Evolutionary conservation across 1,284 basidiomycete genomes (phyloP).

Genomic region (Naganishia sp.): DNA sequence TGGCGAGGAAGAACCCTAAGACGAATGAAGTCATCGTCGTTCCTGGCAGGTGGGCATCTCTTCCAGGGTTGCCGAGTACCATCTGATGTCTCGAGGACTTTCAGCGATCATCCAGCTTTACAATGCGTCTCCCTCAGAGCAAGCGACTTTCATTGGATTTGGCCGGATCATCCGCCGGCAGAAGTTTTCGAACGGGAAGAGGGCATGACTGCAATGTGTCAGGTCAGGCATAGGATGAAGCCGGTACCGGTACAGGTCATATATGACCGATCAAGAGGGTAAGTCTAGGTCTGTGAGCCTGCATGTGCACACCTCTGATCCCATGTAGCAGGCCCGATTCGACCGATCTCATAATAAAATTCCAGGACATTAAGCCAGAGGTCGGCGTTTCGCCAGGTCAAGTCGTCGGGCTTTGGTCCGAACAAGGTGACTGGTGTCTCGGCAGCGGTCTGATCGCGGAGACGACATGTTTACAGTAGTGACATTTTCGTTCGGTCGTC

Average conservation of each 20-base stretch:
- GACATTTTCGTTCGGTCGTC: too few species aligned
- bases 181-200: constrained; percentile 52
- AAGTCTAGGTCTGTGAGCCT: constrained; percentile 17
- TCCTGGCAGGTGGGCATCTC: constrained; percentile 64
- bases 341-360: constrained; percentile 28
- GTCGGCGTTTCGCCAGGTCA: constrained; percentile 78
- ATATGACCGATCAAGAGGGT: constrained; percentile 31
- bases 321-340: background rate
- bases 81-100: background rate
- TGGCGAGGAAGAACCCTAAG: constrained; percentile 68
- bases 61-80: too few species aligned
- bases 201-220: constrained; percentile 62
- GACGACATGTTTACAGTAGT: constrained; percentile 38
- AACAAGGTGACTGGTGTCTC: constrained; percentile 68
- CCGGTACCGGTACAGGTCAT: constrained; percentile 54
- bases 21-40: constrained; percentile 73
- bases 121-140: constrained; percentile 59
- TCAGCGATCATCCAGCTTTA: constrained; percentile 67
- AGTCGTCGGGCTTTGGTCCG: constrained; percentile 69
- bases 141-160: constrained; percentile 72
- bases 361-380: constrained; percentile 62
- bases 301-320: too few species aligned
- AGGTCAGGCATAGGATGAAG: constrained; percentile 72
- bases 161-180: constrained; percentile 62
- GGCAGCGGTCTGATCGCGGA: constrained; percentile 72